Percentiles rank a stretch among this genome's conserved stretches.
These are phyloP conservation scores for Phytophthora pseudosyringae DNA, from an alignment of 352 stramenopile genomes.

Conservation along the genomic window DNA sequence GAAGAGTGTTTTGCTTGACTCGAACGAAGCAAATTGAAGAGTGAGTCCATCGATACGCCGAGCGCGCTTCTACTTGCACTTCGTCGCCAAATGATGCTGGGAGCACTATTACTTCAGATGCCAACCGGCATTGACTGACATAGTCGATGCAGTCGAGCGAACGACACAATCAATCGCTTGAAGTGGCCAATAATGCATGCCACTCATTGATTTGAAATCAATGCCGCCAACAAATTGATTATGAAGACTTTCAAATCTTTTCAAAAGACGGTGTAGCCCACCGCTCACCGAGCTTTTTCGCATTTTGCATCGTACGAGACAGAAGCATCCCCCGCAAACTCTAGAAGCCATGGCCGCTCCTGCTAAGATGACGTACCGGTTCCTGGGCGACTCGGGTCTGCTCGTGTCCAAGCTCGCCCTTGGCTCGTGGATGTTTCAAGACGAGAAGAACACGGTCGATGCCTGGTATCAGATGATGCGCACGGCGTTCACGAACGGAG, in stretches of 20 bases:
- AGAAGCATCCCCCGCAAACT: neutral
- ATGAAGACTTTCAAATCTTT: conserved; percentile 1
- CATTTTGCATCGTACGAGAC: neutral
- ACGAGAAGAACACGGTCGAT: conserved; percentile 12
- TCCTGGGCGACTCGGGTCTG: conserved; percentile 25
- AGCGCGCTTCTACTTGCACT: no score
- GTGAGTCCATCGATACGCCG: neutral
- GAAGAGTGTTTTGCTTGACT: neutral
- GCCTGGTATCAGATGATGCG: conserved; percentile 24
- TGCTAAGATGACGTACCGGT: conserved; percentile 28
- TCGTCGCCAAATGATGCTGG: no score
- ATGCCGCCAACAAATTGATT: neutral
- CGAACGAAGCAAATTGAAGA: conserved; percentile 1
- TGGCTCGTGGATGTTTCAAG: conserved; percentile 12
- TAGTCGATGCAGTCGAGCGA: neutral
- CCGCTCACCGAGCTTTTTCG: conserved; percentile 3
- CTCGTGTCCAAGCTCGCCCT: conserved; percentile 31
- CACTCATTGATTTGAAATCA: no score
- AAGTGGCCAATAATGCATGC: neutral
- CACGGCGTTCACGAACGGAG: conserved; percentile 29
- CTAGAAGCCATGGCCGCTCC: neutral
- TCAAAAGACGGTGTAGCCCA: conserved; percentile 4
- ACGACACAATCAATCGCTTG: neutral
- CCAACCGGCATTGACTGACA: neutral
- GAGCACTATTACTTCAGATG: no score